A percentile compares a stretch with the other conserved stretches of the same genome.
Evolutionary conservation across 768 basidiomycete species (phyloP).

Genomic region (Boletus subcaerulescens): DNA sequence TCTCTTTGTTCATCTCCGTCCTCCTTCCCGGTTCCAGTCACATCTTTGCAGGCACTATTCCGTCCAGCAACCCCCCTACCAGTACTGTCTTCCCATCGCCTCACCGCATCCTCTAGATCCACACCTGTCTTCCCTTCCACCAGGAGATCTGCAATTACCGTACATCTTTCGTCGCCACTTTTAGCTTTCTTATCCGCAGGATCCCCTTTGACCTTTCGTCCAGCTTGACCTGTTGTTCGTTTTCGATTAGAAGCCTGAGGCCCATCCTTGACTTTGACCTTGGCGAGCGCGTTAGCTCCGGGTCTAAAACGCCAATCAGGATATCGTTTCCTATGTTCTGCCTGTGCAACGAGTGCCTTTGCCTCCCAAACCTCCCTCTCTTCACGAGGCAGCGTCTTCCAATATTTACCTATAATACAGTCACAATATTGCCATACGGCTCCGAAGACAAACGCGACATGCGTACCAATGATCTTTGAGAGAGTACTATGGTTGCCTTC

Average conservation of each 20-base stretch:
- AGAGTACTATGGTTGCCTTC: conserved; percentile 78
- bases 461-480: conserved; percentile 74
- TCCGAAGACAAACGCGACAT: neutral
- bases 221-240: conserved; percentile 26
- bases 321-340: conserved; percentile 69
- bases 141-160: conserved; percentile 64
- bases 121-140: conserved; percentile 64
- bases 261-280: conserved; percentile 40
- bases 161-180: conserved; percentile 51
- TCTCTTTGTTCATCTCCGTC: conserved; percentile 27
- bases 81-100: conserved; percentile 40
- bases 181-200: conserved; percentile 29
- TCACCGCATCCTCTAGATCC: conserved; percentile 59
- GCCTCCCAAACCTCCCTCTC: conserved; percentile 77
- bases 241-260: conserved; percentile 30
- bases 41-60: conserved; percentile 5
- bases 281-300: conserved; percentile 45
- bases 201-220: conserved; percentile 30
- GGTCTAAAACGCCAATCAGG: conserved; percentile 84
- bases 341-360: conserved; percentile 66
- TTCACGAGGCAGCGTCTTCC: conserved; percentile 65
- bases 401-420: conserved; percentile 54
- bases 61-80: conserved; percentile 1
- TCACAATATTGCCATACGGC: neutral
- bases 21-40: conserved; percentile 2